These are phyloP conservation scores for Agrocybe chaxingu DNA, from an alignment of 768 basidiomycete genomes.

Conservation along the genomic window DNA sequence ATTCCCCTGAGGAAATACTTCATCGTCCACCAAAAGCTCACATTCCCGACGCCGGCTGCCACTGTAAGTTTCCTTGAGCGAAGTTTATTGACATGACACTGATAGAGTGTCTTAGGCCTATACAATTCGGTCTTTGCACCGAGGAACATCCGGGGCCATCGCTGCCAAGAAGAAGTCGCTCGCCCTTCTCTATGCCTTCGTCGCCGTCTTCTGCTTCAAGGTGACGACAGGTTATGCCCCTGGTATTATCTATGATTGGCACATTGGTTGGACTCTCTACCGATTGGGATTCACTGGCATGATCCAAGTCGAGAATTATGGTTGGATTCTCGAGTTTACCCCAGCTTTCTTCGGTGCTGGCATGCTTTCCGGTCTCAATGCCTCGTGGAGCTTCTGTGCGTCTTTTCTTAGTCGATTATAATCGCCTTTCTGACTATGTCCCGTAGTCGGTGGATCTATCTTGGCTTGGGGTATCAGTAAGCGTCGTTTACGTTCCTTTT, in stretches of 20 bases:
- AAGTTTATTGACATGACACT: background rate
- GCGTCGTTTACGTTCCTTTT: constrained; percentile 4
- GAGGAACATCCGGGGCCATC: constrained; percentile 43
- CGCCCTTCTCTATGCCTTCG: constrained; percentile 44
- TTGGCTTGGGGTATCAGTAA: constrained; percentile 60
- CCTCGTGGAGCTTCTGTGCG: constrained; percentile 57
- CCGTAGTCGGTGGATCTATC: constrained; percentile 46
- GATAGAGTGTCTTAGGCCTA: constrained; percentile 37
- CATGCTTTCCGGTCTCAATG: constrained; percentile 54
- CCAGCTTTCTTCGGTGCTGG: constrained; percentile 61
- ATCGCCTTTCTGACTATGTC: constrained; percentile 3
- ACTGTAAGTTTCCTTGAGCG: constrained; percentile 32
- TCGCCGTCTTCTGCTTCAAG: constrained; percentile 46
- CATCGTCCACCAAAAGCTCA: constrained; percentile 59
- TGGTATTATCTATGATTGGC: constrained; percentile 63
- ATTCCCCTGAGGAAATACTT: constrained; percentile 61
- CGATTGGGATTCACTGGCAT: constrained; percentile 58
- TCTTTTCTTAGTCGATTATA: constrained; percentile 5
- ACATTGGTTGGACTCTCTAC: constrained; percentile 59
- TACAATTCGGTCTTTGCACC: constrained; percentile 60
- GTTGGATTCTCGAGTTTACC: constrained; percentile 54
- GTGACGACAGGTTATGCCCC: constrained; percentile 57
- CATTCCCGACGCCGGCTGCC: constrained; percentile 64
- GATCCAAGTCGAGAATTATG: constrained; percentile 56
- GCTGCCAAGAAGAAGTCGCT: constrained; percentile 56